A percentile compares a stretch with the other conserved stretches of the same genome.
These are phyloP conservation scores for Verbena officinalis DNA, from an alignment of 257 asterid species.

Conservation along the genomic window DNA sequence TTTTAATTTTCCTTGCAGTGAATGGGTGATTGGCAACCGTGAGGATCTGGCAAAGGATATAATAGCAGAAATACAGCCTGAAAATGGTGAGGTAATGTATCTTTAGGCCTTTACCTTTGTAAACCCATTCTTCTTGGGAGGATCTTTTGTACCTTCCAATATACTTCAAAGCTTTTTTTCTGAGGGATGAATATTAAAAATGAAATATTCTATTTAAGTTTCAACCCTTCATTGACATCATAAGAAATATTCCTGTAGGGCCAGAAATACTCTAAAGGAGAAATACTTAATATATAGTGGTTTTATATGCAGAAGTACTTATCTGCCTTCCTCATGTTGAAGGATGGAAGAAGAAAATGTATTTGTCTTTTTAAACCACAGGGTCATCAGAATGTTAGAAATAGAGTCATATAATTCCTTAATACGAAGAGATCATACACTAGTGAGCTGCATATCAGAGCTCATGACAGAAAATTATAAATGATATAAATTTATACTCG, in stretches of 20 bases:
- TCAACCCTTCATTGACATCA: constrained; percentile 16
- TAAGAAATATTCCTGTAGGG: no score
- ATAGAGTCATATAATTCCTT: no score
- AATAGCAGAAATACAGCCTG: constrained; percentile 89
- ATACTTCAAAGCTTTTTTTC: constrained; percentile 9
- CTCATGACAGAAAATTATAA: neutral
- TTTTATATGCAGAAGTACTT: constrained; percentile 24
- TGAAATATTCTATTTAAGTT: constrained; percentile 7
- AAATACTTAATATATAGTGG: neutral
- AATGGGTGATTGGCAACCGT: constrained; percentile 98
- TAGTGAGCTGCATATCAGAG: neutral
- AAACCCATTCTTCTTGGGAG: neutral
- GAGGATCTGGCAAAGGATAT: constrained; percentile 94
- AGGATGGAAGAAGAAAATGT: no score
- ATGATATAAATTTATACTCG: neutral
- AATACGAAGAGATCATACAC: neutral
- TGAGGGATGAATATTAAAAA: constrained; percentile 12
- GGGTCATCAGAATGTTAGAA: no score
- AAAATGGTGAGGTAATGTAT: constrained; percentile 90
- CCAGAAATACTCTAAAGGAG: no score
- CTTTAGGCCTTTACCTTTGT: neutral
- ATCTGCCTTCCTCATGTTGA: no score
- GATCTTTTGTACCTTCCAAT: neutral
- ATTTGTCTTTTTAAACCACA: no score
- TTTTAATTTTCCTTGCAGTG: constrained; percentile 53